Percentiles rank a stretch among this genome's conserved stretches.
phyloP scores from a whole-genome alignment of 169 alveolate genomes.

The Eimeria falciformis region DNA sequence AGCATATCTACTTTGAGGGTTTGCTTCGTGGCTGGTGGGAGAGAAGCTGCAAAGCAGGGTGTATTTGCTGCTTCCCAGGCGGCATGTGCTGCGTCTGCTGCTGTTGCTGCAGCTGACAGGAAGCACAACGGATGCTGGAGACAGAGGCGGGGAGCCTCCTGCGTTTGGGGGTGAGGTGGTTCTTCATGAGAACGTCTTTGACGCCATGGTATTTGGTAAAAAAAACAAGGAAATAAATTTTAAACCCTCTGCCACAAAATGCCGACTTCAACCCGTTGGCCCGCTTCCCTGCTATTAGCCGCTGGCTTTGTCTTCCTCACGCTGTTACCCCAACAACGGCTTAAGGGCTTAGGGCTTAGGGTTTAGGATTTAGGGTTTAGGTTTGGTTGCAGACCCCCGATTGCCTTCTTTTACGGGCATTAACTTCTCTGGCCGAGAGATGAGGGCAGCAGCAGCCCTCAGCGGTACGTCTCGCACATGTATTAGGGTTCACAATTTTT shows the following conservation, averaged over 20 bases:
- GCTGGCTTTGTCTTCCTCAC: too few species aligned
- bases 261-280: too few species aligned
- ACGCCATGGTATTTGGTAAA: not conserved
- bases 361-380: constrained; percentile 35
- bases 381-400: constrained; percentile 2
- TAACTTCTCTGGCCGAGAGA: constrained; percentile 1
- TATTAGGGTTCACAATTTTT: not conserved
- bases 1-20: not conserved
- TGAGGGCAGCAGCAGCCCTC: constrained; percentile 18
- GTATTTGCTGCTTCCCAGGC: constrained; percentile 15
- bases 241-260: not conserved
- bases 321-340: too few species aligned
- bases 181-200: constrained; percentile 30
- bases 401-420: not conserved
- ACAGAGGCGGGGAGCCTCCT: not conserved
- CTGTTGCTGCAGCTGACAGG: constrained; percentile 62
- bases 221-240: not conserved
- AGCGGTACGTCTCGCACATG: constrained; percentile 15
- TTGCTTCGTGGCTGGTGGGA: not conserved
- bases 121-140: not conserved
- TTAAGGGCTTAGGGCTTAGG: constrained; percentile 12
- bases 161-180: constrained; percentile 18
- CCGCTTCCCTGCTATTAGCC: too few species aligned
- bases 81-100: constrained; percentile 21
- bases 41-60: too few species aligned